Base-by-base conservation (phyloP, 345 rosid genomes). In the Eucalyptus urophylla region DNA sequence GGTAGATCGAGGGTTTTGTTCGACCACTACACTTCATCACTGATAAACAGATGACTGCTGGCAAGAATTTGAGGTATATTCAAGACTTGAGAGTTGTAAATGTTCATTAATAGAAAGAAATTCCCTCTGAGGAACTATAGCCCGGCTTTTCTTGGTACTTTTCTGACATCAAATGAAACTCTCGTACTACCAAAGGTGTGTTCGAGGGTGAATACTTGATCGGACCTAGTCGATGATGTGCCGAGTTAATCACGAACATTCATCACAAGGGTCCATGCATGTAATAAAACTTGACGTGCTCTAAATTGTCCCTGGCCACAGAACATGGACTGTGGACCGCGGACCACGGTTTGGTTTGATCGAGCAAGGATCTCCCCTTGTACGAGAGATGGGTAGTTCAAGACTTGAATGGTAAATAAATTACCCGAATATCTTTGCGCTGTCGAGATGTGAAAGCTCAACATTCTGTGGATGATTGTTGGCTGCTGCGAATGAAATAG, bases 361-460 rank as follows among this genome's bases (percentile, higher is more conserved):
- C 14, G 7, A 37, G 45, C 27, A 19, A 33, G 81, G 43, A 33
- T 33, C 22, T 37, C 81, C 81, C 81, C 5, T 0, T 37, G 25
- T 11, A 17, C 14, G 13, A 72, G 25, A 33, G 25, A 76, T 21
- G 27, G 11, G 24, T 19, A 19, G 27, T 76, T 76, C 14, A 6
- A 2, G 17, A 6, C 25, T 11, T 0, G 14, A 72, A 37, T 6
- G 45, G 83, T 76, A 11, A 76, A 6, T 76, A 11, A 76, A 6
- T 6, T 37, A 76, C 8, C 8, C 3, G 2, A 37, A 6, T 37
- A 37, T 37, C 47, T 21, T 40, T 0, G 1, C 8, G 4, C 14
- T 1, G 8, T 40, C 27, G 14, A 19, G 83, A 37, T 22, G 6
- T 1, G 8, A 40, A 6, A 76, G 27, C 83, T 37, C 8, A 14